Base-by-base conservation (phyloP, 345 rosid genomes). In the Psidium friedrichsthalianum region DNA sequence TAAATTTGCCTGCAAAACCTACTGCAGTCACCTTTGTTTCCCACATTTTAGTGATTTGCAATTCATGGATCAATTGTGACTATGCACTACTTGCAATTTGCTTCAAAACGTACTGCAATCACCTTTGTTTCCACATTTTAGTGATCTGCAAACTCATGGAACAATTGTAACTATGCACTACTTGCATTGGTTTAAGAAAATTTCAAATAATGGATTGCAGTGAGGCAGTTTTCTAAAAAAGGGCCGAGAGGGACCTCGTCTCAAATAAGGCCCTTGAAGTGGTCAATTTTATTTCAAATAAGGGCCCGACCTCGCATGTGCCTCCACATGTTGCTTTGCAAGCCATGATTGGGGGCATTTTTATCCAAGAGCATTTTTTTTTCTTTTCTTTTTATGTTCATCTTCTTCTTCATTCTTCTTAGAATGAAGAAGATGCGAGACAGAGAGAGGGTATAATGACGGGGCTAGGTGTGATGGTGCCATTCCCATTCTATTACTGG, bases 401-500 rank as follows among this genome's bases (percentile, higher is more conserved):
- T 51, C 52, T 51, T 11, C 52, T 51, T 51, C 52, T 49, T 49
- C 51, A 49, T 49, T 13, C n/a, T n/a, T n/a, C n/a, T n/a, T n/a
- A n/a, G 52, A 51, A 51, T 51, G 52, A 51, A 51, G 52, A 51
- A 51, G 52, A 51, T 51, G 52, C 14, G 14, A 80, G 74, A 49
- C 52, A 47, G 36, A 74, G 27, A 76, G 57, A 96, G 98, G 98
- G 95, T 55, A n/a, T 93, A 25, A 21, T 91, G 25, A 96, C 95
- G 20, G 96, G 89, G 42, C 85, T 91, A 56, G 98, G 95, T 59
- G 92, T 93, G 55, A 6, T 95, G 29, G 64, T 92, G 47, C 98
- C 96, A 53, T 96, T 95, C 56, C 98, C 99, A 29, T 95, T 89
- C 88, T 96, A 94, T 91, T 94, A 91, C 91, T 90, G 91, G 92